Percentiles rank a stretch among this genome's conserved stretches.
Evolutionary conservation across 1,284 basidiomycete species (phyloP).

Genomic region (Cryptococcus sp.): DNA sequence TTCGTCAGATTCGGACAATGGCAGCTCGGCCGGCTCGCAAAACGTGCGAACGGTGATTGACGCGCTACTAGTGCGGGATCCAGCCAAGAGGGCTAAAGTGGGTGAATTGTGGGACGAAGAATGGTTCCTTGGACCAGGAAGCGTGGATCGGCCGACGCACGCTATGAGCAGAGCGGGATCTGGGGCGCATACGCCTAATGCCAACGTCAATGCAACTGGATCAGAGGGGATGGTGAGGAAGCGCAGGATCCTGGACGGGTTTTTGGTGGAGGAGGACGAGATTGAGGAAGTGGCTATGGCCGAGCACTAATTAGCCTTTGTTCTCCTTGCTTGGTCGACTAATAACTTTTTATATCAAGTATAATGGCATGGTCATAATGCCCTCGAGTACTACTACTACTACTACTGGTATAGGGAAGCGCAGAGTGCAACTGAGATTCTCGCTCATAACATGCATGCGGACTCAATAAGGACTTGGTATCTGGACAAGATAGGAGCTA

Average conservation of each 20-base stretch:
- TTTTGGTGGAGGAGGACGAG: conserved; percentile 35
- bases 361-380: no score
- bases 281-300: conserved; percentile 29
- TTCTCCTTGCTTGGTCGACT: no score
- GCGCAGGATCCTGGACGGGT: conserved; percentile 38
- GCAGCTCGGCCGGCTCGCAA: conserved; percentile 24
- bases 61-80: conserved; percentile 68
- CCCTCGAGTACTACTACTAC: no score
- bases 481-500: no score
- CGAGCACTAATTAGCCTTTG: conserved; percentile 7
- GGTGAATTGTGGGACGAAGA: conserved; percentile 67
- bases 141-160: conserved; percentile 18
- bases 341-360: no score
- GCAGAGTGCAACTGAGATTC: no score
- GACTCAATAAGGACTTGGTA: no score
- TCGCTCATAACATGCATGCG: no score
- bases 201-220: background rate
- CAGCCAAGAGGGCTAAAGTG: conserved; percentile 63
- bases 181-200: conserved; percentile 1
- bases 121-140: conserved; percentile 61
- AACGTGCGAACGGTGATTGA: conserved; percentile 59
- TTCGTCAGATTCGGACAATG: background rate
- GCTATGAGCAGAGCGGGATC: background rate
- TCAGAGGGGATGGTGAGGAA: conserved; percentile 3
- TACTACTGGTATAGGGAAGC: no score